phyloP scores from a whole-genome alignment of 2,329 filamentous ascomycete species.

The Aspergillus sp. region DNA sequence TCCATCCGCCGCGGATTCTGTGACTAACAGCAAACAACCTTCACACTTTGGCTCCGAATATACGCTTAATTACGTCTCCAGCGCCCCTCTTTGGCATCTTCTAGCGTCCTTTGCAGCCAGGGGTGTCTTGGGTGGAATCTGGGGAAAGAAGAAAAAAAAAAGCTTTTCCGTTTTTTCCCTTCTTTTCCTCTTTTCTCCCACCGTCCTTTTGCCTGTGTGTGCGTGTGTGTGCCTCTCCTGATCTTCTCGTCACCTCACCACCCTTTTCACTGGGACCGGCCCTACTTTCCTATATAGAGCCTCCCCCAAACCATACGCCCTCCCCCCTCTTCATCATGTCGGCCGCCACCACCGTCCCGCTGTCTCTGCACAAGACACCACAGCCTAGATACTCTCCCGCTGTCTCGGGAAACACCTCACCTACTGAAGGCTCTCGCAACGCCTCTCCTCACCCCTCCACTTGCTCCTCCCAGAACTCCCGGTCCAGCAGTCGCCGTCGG shows the following conservation, averaged over 20 bases:
- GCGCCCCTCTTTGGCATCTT: conserved; percentile 24
- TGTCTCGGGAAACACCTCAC: conserved; percentile 24
- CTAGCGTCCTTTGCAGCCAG: conserved; percentile 17
- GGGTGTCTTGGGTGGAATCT: conserved; percentile 29
- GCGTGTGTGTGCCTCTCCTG: conserved; percentile 9
- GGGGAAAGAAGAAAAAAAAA: conserved; percentile 30
- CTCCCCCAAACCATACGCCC: conserved; percentile 8
- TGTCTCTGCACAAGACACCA: conserved; percentile 29
- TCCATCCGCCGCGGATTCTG: conserved; percentile 27
- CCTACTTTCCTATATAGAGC: conserved; percentile 24
- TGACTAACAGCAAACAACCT: conserved; percentile 41
- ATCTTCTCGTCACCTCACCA: conserved; percentile 10
- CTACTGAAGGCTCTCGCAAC: conserved; percentile 28
- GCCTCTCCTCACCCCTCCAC: conserved; percentile 35
- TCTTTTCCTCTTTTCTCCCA: conserved; percentile 6
- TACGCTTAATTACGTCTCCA: conserved; percentile 16
- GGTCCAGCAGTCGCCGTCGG: conserved; percentile 42
- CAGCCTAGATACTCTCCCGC: conserved; percentile 24
- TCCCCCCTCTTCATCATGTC: conserved; percentile 30
- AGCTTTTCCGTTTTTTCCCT: conserved; percentile 18
- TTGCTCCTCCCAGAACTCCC: conserved; percentile 39
- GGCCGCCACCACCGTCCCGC: conserved; percentile 25
- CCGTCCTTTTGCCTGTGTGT: conserved; percentile 15
- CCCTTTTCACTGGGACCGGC: conserved; percentile 5
- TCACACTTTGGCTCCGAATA: conserved; percentile 17